Conservation (phyloP, 441 rosid genomes). For the Populus hybrid region DNA sequence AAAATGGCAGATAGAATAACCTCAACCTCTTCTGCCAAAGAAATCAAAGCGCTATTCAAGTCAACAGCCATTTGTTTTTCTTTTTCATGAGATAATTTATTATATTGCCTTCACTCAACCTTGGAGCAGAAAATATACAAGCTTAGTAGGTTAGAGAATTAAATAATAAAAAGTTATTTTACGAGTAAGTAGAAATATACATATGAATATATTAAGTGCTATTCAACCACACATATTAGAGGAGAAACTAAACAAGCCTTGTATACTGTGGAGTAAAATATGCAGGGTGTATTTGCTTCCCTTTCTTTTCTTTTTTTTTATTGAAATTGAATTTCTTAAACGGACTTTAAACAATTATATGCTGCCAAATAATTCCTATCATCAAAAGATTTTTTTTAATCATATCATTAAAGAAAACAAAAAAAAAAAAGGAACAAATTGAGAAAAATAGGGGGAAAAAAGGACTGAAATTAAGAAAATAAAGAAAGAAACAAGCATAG, state of each 20-base stretch:
- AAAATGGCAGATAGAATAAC: background rate
- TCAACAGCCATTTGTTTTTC: background rate
- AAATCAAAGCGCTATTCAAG: background rate
- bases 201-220: background rate
- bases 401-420: background rate
- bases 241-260: background rate
- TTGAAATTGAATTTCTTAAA: background rate
- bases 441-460: background rate
- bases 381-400: background rate
- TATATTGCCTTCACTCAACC: background rate
- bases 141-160: background rate
- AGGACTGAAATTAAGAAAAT: background rate
- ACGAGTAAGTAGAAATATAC: background rate
- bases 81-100: background rate
- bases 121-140: background rate
- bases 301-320: no score
- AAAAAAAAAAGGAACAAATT: no score
- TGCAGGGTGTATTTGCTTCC: background rate
- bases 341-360: background rate
- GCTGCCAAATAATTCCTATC: background rate
- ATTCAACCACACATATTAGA: background rate
- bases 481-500: background rate
- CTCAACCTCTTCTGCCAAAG: background rate
- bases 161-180: no score
- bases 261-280: background rate